Base-by-base conservation (phyloP, 2,329 filamentous ascomycete genomes). In the Thielaviopsis punctulata region DNA sequence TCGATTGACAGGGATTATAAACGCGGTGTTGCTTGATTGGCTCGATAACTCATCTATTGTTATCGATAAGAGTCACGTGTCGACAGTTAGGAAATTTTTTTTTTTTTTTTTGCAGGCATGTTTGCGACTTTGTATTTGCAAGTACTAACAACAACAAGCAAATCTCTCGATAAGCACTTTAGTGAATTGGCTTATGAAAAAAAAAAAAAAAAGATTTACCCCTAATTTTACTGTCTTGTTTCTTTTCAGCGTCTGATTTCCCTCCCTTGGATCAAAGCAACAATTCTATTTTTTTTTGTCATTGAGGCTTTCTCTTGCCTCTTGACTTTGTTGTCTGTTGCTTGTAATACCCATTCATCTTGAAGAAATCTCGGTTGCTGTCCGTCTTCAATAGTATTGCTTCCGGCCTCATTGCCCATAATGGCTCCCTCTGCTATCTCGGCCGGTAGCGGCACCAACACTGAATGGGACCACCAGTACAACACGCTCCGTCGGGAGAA, bases 401-500 rank as follows among this genome's bases (percentile, higher is more conserved):
- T n/a, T 23, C 18, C 22, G 22, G 21, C 24, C 22, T 51, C 47
- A 49, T 36, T 25, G 33, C 41, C 52, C 36, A 22, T 36, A 21
- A 52, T 55, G 54, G 44, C 51, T 21, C 54, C 51, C 24, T 53
- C 51, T n/a, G 48, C 48, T 41, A 51, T 33, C 30, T 39, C 36
- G 10, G 47, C 47, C 48, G 13, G 44, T 36, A 39, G 39, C 73
- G 66, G 73, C 58, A 85, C 82, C 55, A 71, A 72, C 56, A 85
- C 81, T 51, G 71, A 78, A 64, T 95, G 90, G 90, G 79, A 86
- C 58, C 81, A 86, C 65, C 77, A 88, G 60, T 96, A 86, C 69
- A 77, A 95, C 65, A 93, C 86, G 3, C 69, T 89, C 55, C 81
- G 86, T 55, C 83, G 90, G 61, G 86, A 98, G 62, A 76, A 85